Conservation (phyloP, 345 rosid genomes). For the Murraya paniculata region DNA sequence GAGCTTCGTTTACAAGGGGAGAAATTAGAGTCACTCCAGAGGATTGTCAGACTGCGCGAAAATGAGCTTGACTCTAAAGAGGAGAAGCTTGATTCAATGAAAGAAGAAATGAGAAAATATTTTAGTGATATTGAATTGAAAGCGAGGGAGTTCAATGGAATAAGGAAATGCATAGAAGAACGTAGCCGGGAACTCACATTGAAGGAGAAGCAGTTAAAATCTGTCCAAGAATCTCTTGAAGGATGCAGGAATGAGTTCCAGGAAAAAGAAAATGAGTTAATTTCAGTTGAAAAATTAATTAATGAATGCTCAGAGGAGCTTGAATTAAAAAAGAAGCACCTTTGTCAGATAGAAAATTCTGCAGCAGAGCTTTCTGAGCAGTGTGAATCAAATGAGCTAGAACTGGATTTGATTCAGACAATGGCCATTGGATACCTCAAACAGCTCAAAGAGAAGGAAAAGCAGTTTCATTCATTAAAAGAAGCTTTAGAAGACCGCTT, state of each 20-base stretch:
- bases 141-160: conserved; percentile 21
- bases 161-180: conserved; percentile 16
- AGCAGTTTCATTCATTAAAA: conserved; percentile 5
- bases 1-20: conserved; percentile 18
- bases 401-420: conserved; percentile 18
- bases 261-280: conserved; percentile 19
- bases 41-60: not conserved
- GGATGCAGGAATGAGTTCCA: conserved; percentile 16
- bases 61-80: conserved; percentile 20
- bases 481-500: conserved; percentile 11
- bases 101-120: not conserved
- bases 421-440: conserved; percentile 15
- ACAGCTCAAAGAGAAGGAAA: conserved; percentile 27
- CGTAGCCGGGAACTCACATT: conserved; percentile 19
- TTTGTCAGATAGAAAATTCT: not conserved
- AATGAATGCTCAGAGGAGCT: conserved; percentile 11
- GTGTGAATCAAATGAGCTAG: conserved; percentile 23
- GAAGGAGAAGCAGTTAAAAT: conserved; percentile 23
- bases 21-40: conserved; percentile 13
- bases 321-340: conserved; percentile 24
- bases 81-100: conserved; percentile 19
- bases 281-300: conserved; percentile 20
- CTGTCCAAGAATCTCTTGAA: conserved; percentile 19
- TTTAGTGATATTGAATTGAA: conserved; percentile 18
- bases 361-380: conserved; percentile 3